These are phyloP conservation scores for Vitis hybrid DNA, from an alignment of 177 flowering plant genomes.

Conservation along the genomic window DNA sequence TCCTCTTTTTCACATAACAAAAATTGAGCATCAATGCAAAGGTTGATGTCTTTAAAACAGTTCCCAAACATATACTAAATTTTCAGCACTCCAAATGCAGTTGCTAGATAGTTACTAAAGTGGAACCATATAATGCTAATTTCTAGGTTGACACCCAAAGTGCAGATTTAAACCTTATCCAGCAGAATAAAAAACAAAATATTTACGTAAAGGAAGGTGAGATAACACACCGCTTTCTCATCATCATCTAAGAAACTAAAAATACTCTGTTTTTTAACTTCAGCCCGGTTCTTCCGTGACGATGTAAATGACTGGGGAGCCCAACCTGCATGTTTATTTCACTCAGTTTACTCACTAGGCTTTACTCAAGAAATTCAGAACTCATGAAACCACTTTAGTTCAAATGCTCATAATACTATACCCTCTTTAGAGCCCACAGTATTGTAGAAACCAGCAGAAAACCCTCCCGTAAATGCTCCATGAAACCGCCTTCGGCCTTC, in stretches of 20 bases:
- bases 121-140: too few relatives aligned
- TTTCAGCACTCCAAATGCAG: too few relatives aligned
- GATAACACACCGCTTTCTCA: slow-evolving; percentile 75
- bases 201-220: background rate
- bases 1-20: too few relatives aligned
- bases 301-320: slow-evolving; percentile 90
- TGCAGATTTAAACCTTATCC: background rate
- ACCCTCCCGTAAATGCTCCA: slow-evolving; percentile 98
- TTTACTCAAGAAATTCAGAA: background rate
- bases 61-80: too few relatives aligned
- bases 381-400: background rate
- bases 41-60: too few relatives aligned
- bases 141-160: background rate
- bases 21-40: too few relatives aligned
- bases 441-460: slow-evolving; percentile 89
- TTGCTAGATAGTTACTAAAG: too few relatives aligned
- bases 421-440: slow-evolving; percentile 95
- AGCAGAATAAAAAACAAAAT: background rate
- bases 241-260: slow-evolving; percentile 83
- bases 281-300: slow-evolving; percentile 86
- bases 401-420: slow-evolving; percentile 14
- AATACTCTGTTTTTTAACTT: slow-evolving; percentile 69
- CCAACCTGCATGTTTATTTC: slow-evolving; percentile 68
- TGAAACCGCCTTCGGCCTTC: slow-evolving; percentile 95
- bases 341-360: background rate